Conservation (phyloP, 805 yeast species). For the Aciculoconidium aculeatum region DNA sequence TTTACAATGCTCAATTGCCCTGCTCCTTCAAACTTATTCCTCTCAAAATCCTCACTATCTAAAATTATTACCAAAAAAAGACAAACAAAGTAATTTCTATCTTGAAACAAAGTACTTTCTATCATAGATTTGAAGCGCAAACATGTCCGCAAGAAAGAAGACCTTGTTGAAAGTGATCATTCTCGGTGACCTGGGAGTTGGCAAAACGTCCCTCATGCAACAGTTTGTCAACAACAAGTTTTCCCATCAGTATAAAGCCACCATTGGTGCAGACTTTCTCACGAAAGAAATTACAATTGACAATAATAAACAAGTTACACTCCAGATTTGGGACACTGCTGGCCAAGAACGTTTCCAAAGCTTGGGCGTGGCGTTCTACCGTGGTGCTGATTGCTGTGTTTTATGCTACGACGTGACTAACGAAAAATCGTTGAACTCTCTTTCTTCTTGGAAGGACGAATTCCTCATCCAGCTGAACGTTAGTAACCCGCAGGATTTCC, state of each 20-base stretch:
- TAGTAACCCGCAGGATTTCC: slow-evolving; percentile 89
- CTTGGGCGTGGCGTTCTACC: slow-evolving; percentile 91
- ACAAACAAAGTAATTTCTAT: too few relatives aligned
- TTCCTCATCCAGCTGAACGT: slow-evolving; percentile 91
- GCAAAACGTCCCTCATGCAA: slow-evolving; percentile 95
- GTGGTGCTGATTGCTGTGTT: slow-evolving; percentile 98
- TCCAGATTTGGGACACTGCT: slow-evolving; percentile 97
- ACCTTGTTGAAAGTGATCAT: slow-evolving; percentile 82
- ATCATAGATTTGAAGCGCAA: too few relatives aligned
- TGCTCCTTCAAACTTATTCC: too few relatives aligned
- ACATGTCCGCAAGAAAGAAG: slow-evolving; percentile 66
- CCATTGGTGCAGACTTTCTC: slow-evolving; percentile 95
- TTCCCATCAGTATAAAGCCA: slow-evolving; percentile 93
- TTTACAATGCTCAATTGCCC: too few relatives aligned
- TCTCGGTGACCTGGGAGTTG: slow-evolving; percentile 96
- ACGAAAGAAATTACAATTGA: slow-evolving; percentile 88
- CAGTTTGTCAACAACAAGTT: slow-evolving; percentile 94
- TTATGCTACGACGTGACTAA: slow-evolving; percentile 94
- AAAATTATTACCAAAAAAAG: too few relatives aligned
- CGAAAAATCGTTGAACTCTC: slow-evolving; percentile 83
- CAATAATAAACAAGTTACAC: slow-evolving; percentile 64
- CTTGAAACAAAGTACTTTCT: too few relatives aligned
- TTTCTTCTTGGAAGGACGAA: slow-evolving; percentile 92
- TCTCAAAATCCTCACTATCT: too few relatives aligned
- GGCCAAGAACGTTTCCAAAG: slow-evolving; percentile 98